Evolutionary conservation across 306 rosid species (phyloP), one percentile per base, ranked within the genome.

Genomic region (Vicia sativa): DNA sequence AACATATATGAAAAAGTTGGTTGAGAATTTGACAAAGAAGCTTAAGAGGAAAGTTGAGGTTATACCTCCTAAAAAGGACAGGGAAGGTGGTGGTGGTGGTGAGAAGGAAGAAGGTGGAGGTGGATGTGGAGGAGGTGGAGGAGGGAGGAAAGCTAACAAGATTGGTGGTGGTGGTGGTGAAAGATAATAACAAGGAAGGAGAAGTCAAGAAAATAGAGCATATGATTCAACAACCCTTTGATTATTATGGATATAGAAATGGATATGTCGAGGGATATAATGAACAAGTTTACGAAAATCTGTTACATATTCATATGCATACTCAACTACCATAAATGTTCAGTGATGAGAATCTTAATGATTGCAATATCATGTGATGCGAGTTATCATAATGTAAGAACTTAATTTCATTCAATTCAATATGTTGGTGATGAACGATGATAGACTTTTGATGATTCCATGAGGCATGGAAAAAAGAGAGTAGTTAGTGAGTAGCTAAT

Each of bases 281-380:
- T 37, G 82, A 73, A 11, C 81, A 74, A 5, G 57, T 74, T 1
- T 62, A 62, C n/a, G 84, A 73, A 4, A 81, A 76, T 60, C 78
- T 76, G 67, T 44, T 63, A 52, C 83, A 77, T 0, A 19, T 53
- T 11, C 89, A 84, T 0, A 41, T 65, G 11, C 83, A 81, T 43
- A 70, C 97, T 13, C 78, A 61, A 34, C 59, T 65, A 15, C 91
- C 95, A 3, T 90, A 81, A 56, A 70, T 87, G 45, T 93, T 93
- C 70, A 93, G 97, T 54, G 99, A 90, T 2, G 99, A 93, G 71
- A 93, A 93, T 70, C 99, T 96, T 2, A 85, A 93, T 78, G 96
- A 89, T 4, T 93, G 99, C 54, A 86, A 76, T 1, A 35, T 93
- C 45, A 86, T 90, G 99, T 92, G 95, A 75, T 31, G 49, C 78